These are phyloP conservation scores for Candida mesenterica DNA, from an alignment of 1,139 yeast genomes.

Conservation along the genomic window DNA sequence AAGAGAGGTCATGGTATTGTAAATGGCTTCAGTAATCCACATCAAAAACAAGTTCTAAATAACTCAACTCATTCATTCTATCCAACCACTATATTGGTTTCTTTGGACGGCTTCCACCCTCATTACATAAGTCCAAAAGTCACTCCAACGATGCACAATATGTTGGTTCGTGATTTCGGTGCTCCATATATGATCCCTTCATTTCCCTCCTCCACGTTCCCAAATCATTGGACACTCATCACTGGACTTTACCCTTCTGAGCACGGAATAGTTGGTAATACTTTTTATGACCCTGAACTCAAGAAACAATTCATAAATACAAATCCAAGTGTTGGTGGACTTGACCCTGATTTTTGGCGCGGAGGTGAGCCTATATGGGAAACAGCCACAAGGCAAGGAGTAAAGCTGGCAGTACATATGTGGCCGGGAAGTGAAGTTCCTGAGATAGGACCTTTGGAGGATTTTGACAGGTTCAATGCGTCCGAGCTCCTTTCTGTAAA, in stretches of 20 bases:
- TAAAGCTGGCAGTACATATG: constrained; percentile 83
- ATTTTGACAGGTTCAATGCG: constrained; percentile 63
- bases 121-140: constrained; percentile 66
- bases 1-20: too few relatives aligned
- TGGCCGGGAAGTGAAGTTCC: constrained; percentile 92
- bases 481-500: constrained; percentile 60
- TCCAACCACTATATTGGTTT: constrained; percentile 75
- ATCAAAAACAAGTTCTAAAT: constrained; percentile 23
- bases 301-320: constrained; percentile 63
- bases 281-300: constrained; percentile 64
- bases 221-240: constrained; percentile 88
- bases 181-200: constrained; percentile 86
- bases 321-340: constrained; percentile 53
- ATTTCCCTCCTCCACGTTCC: constrained; percentile 87
- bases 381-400: constrained; percentile 66
- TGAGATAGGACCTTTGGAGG: constrained; percentile 43
- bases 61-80: constrained; percentile 75
- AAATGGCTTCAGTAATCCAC: background rate
- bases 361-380: constrained; percentile 91
- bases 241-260: constrained; percentile 83
- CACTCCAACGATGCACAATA: constrained; percentile 69
- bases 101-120: constrained; percentile 90
- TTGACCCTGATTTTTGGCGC: constrained; percentile 67
- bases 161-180: constrained; percentile 55
- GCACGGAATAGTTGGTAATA: constrained; percentile 87